phyloP scores from a whole-genome alignment of 2,329 filamentous ascomycete genomes.

The Grosmannia huntii region DNA sequence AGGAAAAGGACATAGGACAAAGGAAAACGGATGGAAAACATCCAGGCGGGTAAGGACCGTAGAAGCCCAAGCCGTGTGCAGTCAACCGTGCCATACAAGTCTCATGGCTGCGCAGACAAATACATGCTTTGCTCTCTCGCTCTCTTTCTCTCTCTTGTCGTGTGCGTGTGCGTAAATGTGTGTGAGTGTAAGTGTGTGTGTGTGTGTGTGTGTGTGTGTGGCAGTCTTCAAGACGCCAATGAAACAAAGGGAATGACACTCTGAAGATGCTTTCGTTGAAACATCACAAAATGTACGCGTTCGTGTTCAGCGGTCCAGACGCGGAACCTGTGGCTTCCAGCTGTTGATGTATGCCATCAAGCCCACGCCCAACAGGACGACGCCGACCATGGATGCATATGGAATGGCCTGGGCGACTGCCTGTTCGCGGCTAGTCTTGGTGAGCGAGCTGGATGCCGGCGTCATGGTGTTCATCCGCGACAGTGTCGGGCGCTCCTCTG shows the following conservation, averaged over 20 bases:
- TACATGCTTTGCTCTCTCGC: background rate
- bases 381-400: conserved; percentile 71
- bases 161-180: too few species aligned
- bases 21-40: background rate
- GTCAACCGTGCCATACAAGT: background rate
- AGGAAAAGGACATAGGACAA: background rate
- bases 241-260: background rate
- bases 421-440: conserved; percentile 28
- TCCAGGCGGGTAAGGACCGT: background rate
- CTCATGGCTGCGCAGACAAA: background rate
- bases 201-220: too few species aligned
- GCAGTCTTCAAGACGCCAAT: background rate
- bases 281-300: background rate
- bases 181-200: too few species aligned
- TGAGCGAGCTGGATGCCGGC: conserved; percentile 19
- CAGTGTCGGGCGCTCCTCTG: conserved; percentile 27
- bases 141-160: background rate
- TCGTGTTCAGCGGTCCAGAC: conserved; percentile 19
- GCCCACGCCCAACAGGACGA: conserved; percentile 69
- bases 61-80: background rate
- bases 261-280: background rate
- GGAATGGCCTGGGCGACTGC: conserved; percentile 47
- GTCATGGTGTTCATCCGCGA: conserved; percentile 38
- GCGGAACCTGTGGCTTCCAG: conserved; percentile 45
- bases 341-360: conserved; percentile 80